Base-by-base conservation (phyloP, 768 basidiomycete genomes). In the Neoboletus brunneissimus region DNA sequence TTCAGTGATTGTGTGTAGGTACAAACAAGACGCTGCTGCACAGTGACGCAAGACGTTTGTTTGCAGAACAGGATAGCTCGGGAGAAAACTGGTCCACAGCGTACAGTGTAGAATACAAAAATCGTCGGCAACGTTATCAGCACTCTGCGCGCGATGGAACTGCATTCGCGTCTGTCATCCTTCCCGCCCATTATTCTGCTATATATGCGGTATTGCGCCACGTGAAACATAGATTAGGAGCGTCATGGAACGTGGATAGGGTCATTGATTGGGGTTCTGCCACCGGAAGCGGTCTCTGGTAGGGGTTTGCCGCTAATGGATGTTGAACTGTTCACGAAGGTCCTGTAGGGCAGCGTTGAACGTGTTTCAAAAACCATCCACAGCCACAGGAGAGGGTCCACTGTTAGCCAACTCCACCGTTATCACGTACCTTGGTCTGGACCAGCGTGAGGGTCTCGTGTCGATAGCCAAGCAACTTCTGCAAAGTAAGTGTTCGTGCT, bases 221-320 rank as follows among this genome's bases (percentile, higher is more conserved):
- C 59, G 62, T 85, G 37, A 86, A 81, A 57, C 78, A 74, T 47
- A 77, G 92, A 53, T 62, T 93, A 37, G 86, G 82, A n/a, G 69
- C 77, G 8, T 76, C 77, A n/a, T 89, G 81, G 83, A 72, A 73
- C 32, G 75, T 84, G 52, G 75, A 84, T 27, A 79, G 75, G 34
- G 75, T 96, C 12, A 75, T 93, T 41, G 93, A 96, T 64, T 95
- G 89, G 87, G 93, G 94, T 12, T 79, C 87, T 51, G 92, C 84
- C 10, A 84, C 87, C 0, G 93, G 91, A 12, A 89, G 87, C 64
- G 91, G 86, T 2, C 78, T 94, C 29, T 95, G 94, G 93, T 94
- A 64, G 37, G n/a, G 79, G 63, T 47, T 51, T 60, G 25, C 55
- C 32, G 1, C 43, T 38, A 53, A 35, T 40, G 38, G 18, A 16